Percentiles rank a stretch among this genome's conserved stretches.
These are phyloP conservation scores for Lasiodiplodia citricola DNA, from an alignment of 2,329 filamentous ascomycete genomes.

Conservation along the genomic window DNA sequence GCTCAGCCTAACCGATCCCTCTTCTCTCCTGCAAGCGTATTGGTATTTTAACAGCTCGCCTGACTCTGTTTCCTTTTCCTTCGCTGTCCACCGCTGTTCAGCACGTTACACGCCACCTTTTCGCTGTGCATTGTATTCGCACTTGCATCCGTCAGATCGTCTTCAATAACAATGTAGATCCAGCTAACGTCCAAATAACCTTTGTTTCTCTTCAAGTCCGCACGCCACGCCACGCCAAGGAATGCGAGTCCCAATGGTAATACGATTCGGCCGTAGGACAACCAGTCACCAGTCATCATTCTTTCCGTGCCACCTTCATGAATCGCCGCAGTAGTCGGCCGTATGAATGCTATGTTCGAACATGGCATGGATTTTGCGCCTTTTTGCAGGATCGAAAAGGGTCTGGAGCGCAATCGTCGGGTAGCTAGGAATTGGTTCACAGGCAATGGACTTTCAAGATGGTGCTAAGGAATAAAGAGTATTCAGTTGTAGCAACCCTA, in stretches of 20 bases:
- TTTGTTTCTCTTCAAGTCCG: not conserved
- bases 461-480: too few relatives aligned
- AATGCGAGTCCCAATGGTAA: not conserved
- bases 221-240: not conserved
- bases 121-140: not conserved
- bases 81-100: not conserved
- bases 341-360: not conserved
- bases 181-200: not conserved
- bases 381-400: not conserved
- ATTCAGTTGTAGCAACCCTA: too few relatives aligned
- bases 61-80: not conserved
- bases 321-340: not conserved
- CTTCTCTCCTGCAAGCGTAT: too few relatives aligned
- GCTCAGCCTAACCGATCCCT: too few relatives aligned
- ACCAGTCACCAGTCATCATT: not conserved
- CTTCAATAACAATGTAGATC: not conserved
- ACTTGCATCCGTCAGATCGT: not conserved
- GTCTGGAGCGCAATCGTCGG: too few relatives aligned
- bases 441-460: too few relatives aligned
- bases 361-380: not conserved
- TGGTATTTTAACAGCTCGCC: too few relatives aligned
- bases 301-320: not conserved
- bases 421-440: too few relatives aligned
- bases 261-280: not conserved
- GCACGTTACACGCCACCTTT: too few relatives aligned